These are phyloP conservation scores for Alisma plantagoaquatica DNA, from an alignment of 106 monocot species.

Conservation along the genomic window DNA sequence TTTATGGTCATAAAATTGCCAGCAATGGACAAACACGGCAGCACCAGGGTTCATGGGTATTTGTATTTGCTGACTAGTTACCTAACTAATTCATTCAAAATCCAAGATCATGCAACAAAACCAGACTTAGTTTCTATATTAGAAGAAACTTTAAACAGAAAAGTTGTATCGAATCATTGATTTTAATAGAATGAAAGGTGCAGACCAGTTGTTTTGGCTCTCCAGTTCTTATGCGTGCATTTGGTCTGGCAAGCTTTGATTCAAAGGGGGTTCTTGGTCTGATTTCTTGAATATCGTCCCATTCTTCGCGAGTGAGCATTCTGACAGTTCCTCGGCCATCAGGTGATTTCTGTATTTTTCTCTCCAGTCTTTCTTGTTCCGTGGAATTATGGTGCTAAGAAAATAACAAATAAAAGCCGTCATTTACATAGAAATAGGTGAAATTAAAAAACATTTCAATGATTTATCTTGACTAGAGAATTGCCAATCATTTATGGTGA, in stretches of 20 bases:
- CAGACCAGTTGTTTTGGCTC: slow-evolving; percentile 75
- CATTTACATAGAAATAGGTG: background rate
- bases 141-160: too few species aligned
- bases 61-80: too few species aligned
- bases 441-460: background rate
- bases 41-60: too few species aligned
- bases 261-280: slow-evolving; percentile 97
- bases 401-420: background rate
- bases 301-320: slow-evolving; percentile 93
- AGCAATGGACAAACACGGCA: too few species aligned
- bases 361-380: slow-evolving; percentile 85
- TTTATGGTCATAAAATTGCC: too few species aligned
- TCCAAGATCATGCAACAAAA: too few species aligned
- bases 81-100: too few species aligned
- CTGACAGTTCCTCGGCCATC: slow-evolving; percentile 79
- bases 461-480: too few species aligned
- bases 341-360: slow-evolving; percentile 74
- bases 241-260: slow-evolving; percentile 84
- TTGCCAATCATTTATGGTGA: background rate
- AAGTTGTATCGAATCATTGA: too few species aligned
- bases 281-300: slow-evolving; percentile 93
- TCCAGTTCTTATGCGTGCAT: slow-evolving; percentile 92
- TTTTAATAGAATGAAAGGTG: background rate
- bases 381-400: slow-evolving; percentile 77
- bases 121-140: too few species aligned